These are phyloP conservation scores for Ganoderma lucidum DNA, from an alignment of 1,284 basidiomycete genomes.

Conservation along the genomic window DNA sequence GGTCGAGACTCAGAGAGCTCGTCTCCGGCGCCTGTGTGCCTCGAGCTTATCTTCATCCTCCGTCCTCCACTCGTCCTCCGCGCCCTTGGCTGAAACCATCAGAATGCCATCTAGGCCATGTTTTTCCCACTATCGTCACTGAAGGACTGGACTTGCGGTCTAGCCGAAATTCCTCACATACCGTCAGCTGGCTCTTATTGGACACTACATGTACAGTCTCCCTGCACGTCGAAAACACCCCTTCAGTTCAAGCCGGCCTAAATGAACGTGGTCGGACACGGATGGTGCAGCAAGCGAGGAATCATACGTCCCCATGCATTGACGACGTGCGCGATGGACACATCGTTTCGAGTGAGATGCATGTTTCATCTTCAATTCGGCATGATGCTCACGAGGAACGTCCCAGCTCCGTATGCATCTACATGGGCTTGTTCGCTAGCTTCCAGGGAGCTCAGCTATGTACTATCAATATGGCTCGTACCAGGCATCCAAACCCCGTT, in stretches of 20 bases:
- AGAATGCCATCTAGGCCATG: not conserved
- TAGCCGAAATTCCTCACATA: not conserved
- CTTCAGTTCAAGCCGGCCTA: not conserved
- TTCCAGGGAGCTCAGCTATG: not conserved
- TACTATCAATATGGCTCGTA: not conserved
- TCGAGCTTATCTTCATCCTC: not conserved
- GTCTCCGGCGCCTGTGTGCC: not conserved
- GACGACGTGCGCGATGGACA: not conserved
- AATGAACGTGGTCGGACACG: not conserved
- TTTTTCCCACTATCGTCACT: not conserved
- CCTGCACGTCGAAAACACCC: not conserved
- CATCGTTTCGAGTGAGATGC: not conserved
- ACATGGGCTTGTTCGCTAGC: not conserved
- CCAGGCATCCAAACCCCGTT: not conserved
- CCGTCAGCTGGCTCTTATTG: not conserved
- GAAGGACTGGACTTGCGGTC: not conserved
- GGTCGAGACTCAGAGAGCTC: slow-evolving; percentile 17
- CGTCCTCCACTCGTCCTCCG: not conserved
- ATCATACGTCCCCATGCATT: not conserved
- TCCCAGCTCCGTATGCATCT: not conserved
- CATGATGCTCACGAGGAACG: not conserved
- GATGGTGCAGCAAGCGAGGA: not conserved
- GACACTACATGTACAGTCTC: not conserved
- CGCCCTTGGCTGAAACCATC: not conserved
- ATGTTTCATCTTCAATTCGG: not conserved